Base-by-base conservation (phyloP, 805 yeast species). In the Lachancea lanzarotensis region DNA sequence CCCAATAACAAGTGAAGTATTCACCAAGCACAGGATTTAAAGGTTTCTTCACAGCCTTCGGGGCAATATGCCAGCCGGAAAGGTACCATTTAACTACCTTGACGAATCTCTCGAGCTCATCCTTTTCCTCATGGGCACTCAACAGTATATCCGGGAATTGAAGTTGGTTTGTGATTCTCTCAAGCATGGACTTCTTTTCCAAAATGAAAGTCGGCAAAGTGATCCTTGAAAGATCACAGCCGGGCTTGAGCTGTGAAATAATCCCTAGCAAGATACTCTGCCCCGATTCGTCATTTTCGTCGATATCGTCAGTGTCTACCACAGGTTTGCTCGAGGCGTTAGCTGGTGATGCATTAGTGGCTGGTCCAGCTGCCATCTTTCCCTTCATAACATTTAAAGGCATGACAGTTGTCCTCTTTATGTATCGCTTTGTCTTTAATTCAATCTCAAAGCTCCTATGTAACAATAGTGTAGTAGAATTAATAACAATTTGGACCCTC, bases 51-150 rank as follows among this genome's bases (percentile, higher is more conserved):
- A 93, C 98, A 3, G 98, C 98, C 62, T 91, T 91, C 25, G 98
- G 98, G 1, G 97, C 93, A 62, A 93, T 93, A 61, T 93, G 97
- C 98, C 98, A 93, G 39, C 95, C 88, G 2, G 96, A 78, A 64
- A 93, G 72, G 63, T 93, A 93, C 96, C 96, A 91, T 57, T 80
- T 79, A 18, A 84, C 81, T 7, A 91, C 82, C 36, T 76, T 68
- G 6, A 87, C 59, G 55, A 93, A 90, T 46, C 98, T 75, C 45
- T 78, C 72, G 18, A 82, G 56, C 2, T 81, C 79, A 51, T 84
- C 85, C 2, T 63, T 60, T 2, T 75, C 68, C 2, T 57, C 56
- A 51, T 83, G 83, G 0, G 97, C 97, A 19, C 76, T 74, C 6
- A 88, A 59, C 34, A 90, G 64, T 27, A 89, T 67, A 31, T 81